Conservation (phyloP, 2,329 filamentous ascomycete species). For the Elsinoe ampelina region DNA sequence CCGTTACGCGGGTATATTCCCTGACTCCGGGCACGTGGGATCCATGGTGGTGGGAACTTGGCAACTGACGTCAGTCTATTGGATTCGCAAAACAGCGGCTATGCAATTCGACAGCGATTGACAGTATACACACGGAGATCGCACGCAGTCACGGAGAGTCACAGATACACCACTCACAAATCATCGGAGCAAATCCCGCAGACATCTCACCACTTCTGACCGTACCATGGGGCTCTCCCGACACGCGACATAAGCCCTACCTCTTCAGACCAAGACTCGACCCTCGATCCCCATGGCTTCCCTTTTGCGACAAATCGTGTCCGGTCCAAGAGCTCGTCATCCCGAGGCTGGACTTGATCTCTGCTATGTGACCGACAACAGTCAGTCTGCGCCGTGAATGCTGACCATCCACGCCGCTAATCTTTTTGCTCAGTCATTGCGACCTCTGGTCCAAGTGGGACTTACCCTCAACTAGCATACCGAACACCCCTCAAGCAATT, state of each 20-base stretch:
- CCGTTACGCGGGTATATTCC: neutral
- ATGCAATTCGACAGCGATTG: neutral
- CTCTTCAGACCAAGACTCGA: neutral
- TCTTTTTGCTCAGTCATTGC: constrained; percentile 38
- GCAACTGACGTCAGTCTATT: constrained; percentile 9
- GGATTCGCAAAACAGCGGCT: constrained; percentile 1
- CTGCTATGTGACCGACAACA: constrained; percentile 86
- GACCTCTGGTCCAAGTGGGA: constrained; percentile 81
- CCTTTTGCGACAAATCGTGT: constrained; percentile 81
- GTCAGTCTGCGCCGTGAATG: constrained; percentile 32
- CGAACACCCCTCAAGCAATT: constrained; percentile 84
- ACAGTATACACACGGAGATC: neutral
- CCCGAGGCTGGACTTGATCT: constrained; percentile 83
- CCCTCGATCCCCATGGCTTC: constrained; percentile 44
- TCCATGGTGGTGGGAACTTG: neutral
- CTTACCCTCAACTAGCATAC: constrained; percentile 85
- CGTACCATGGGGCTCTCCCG: neutral
- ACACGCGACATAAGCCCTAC: neutral
- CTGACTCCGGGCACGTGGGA: constrained; percentile 5
- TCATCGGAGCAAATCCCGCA: neutral
- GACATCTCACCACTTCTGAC: neutral
- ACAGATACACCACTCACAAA: neutral
- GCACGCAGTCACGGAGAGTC: neutral
- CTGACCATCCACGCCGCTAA: constrained; percentile 33
- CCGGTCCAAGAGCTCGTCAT: constrained; percentile 74